Conservation (phyloP, 495 filamentous ascomycete genomes). For the Rusavskia elegans region DNA sequence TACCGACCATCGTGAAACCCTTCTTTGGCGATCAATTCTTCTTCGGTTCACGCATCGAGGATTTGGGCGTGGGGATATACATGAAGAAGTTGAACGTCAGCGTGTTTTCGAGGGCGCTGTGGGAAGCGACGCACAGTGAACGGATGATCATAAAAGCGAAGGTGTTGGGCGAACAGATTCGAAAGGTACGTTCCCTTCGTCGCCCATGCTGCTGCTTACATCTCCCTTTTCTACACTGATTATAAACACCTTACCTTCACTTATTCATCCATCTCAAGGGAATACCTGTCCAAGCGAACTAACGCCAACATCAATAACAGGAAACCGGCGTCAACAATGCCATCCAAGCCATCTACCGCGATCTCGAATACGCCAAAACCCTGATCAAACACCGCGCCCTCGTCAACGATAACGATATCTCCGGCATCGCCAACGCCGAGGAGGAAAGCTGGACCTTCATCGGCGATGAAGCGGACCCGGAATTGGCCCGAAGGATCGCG, state of each 20-base stretch:
- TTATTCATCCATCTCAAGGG: no score
- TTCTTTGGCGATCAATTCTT: constrained; percentile 99
- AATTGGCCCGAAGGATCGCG: constrained; percentile 27
- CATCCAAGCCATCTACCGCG: constrained; percentile 85
- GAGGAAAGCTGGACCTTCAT: constrained; percentile 64
- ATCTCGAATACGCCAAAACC: constrained; percentile 87
- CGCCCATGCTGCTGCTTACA: no score
- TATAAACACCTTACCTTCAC: no score
- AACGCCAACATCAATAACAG: constrained; percentile 22
- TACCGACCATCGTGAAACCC: constrained; percentile 89
- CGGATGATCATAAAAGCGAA: constrained; percentile 79
- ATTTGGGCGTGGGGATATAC: constrained; percentile 80
- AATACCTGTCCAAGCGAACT: no score
- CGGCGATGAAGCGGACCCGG: constrained; percentile 45
- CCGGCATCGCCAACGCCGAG: constrained; percentile 41
- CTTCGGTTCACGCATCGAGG: constrained; percentile 77
- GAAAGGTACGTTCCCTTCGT: constrained; percentile 42
- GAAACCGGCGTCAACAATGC: constrained; percentile 81
- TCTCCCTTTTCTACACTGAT: no score
- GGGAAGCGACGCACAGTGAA: constrained; percentile 77
- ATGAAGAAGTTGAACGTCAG: constrained; percentile 77
- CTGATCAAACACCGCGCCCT: constrained; percentile 51
- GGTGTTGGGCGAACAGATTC: constrained; percentile 69
- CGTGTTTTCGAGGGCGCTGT: constrained; percentile 70
- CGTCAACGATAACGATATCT: constrained; percentile 24